A percentile compares a stretch with the other conserved stretches of the same genome.
Conservation (phyloP, 2,329 filamentous ascomycete genomes). For the Colletotrichum navitas region DNA sequence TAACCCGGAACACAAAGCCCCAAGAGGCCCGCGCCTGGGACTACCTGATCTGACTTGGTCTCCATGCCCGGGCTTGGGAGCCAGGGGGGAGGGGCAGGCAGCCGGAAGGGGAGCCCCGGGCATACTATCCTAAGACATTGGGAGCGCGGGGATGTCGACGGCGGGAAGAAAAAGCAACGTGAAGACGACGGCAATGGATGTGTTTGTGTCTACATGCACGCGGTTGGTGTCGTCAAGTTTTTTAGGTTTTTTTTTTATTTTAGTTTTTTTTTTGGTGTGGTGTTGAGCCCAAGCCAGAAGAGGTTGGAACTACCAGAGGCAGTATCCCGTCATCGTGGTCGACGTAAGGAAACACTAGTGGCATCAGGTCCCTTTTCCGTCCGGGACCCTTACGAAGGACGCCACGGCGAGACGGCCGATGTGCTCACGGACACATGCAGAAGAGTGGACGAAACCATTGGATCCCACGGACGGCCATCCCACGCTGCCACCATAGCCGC, state of each 20-base stretch:
- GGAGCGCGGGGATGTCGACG: slow-evolving; percentile 16
- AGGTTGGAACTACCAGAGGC: neutral
- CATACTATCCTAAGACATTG: neutral
- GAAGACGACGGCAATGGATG: slow-evolving; percentile 2
- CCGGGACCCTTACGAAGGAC: neutral
- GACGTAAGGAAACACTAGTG: neutral
- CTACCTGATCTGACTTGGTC: slow-evolving; percentile 36
- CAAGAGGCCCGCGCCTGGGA: neutral
- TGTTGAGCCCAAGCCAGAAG: neutral
- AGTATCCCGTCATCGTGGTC: slow-evolving; percentile 9
- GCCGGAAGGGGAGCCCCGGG: slow-evolving; percentile 28
- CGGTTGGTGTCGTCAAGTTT: neutral
- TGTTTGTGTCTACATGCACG: neutral
- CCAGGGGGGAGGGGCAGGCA: slow-evolving; percentile 10
- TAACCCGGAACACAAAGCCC: neutral
- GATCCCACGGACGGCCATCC: neutral
- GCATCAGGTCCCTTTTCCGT: neutral
- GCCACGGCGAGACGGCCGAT: slow-evolving; percentile 1
- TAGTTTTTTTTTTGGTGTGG: too few relatives aligned
- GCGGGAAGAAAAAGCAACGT: slow-evolving; percentile 8
- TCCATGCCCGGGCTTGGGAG: slow-evolving; percentile 23
- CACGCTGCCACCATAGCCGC: neutral
- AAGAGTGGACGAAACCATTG: neutral
- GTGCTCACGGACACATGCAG: neutral
- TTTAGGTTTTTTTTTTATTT: neutral